Evolutionary conservation across 768 basidiomycete species (phyloP), one percentile per base, ranked within the genome.

Genomic region (Pleurotus salmoneostramineus): DNA sequence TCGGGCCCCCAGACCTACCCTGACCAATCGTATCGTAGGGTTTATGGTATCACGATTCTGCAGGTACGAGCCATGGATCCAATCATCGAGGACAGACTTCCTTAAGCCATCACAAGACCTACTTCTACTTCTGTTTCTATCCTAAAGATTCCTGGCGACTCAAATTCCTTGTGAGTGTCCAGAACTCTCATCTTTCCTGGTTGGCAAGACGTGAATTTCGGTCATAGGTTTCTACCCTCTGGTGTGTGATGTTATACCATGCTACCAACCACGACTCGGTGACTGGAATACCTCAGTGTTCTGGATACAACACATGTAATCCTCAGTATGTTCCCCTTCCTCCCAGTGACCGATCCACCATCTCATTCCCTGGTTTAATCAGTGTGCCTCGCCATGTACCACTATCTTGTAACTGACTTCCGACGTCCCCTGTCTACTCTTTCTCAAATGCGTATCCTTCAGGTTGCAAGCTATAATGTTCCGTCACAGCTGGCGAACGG

Each of bases 21-120:
- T 27, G 21, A 27, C 21, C 21, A 27, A 27, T 27, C 21, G 3
- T 27, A 27, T 27, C 21, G 21, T 12, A 62, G 65, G 42, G 59
- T 77, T 56, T 78, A 77, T 57, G 77, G 78, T 7, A 74, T 79
- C 27, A 79, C 77, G 1, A 74, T 72, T 11, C 65, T 78, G 27
- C 77, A 78, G 68, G 77, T 72, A 48, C 56, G 69, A 56, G 47
- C 35, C 35, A 21, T 21, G n/a, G 21, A 11, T 42, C 8, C 17
- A 14, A 12, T 32, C n/a, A 37, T 43, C 17, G 37, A 14, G 21
- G 21, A 21, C 15, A 6, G 27, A 27, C 12, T 7, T 7, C 35
- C 14, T 40, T 51, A 14, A 57, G 21, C 4, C 17, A 34, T 43
- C 40, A 40, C 7, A 56, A 79, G 77, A 62, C 69, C 12, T 78